Conservation (phyloP, 2,329 filamentous ascomycete species). For the Cordyceps tenuipes region DNA sequence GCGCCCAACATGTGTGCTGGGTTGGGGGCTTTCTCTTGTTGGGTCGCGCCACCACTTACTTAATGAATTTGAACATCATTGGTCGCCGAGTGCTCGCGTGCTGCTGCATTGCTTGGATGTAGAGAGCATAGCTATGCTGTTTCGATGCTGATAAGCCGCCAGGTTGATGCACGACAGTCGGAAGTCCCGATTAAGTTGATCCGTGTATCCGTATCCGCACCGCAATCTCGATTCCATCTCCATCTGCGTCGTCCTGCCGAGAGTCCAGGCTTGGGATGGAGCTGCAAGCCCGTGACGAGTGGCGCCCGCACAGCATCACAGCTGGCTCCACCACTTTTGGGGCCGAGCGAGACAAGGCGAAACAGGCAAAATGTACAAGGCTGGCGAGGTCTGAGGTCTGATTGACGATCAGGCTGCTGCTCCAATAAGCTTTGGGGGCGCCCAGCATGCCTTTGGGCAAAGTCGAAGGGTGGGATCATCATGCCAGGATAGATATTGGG, state of each 20-base stretch:
- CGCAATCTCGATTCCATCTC: not conserved
- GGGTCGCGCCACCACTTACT: too few relatives aligned
- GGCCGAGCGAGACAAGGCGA: not conserved
- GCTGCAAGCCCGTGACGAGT: not conserved
- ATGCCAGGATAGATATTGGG: not conserved
- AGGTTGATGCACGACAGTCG: not conserved
- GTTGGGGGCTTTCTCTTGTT: not conserved
- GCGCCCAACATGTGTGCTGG: not conserved
- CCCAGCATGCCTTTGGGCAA: too few relatives aligned
- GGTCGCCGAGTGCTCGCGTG: not conserved
- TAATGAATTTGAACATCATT: not conserved
- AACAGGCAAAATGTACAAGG: not conserved
- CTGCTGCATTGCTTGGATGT: not conserved
- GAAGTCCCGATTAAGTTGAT: not conserved
- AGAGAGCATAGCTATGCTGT: not conserved
- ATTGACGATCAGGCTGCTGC: not conserved
- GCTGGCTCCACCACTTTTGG: not conserved
- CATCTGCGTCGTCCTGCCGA: not conserved
- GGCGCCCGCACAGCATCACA: not conserved
- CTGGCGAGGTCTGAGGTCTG: not conserved
- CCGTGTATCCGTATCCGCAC: not conserved
- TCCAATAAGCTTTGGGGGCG: not conserved
- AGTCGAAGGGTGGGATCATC: too few relatives aligned
- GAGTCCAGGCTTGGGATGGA: not conserved
- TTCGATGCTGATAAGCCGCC: not conserved